Conservation (phyloP, 2,329 filamentous ascomycete genomes). For the Tolypocladium tundrense region DNA sequence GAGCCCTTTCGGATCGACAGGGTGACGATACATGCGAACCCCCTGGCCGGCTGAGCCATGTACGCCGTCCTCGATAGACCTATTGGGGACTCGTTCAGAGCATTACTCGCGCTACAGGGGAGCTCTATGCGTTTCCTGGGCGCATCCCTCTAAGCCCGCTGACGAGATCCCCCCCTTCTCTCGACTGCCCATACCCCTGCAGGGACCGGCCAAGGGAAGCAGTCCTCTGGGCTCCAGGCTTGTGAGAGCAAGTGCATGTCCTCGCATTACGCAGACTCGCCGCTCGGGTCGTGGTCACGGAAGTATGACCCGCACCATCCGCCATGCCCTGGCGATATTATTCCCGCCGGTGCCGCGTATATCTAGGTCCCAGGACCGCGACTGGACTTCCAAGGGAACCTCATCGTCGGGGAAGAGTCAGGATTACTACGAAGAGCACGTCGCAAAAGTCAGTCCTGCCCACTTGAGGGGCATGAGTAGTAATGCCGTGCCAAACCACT, state of each 20-base stretch:
- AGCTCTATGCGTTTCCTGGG: not conserved
- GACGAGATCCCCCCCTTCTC: not conserved
- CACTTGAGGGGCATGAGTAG: no score
- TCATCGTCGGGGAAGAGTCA: not conserved
- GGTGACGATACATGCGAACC: slow-evolving; percentile 71
- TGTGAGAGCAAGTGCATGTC: not conserved
- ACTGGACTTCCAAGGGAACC: not conserved
- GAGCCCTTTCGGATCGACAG: slow-evolving; percentile 55
- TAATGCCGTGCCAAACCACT: not conserved
- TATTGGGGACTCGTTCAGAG: not conserved
- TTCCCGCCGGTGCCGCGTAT: not conserved
- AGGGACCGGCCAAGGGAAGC: not conserved
- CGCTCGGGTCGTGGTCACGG: not conserved
- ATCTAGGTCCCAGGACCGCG: not conserved
- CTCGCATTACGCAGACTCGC: not conserved
- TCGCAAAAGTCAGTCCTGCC: not conserved
- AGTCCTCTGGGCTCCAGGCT: not conserved
- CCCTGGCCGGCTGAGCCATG: slow-evolving; percentile 49
- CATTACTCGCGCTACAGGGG: not conserved
- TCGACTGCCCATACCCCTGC: not conserved
- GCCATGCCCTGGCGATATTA: not conserved
- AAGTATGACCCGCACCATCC: not conserved
- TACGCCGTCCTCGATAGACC: not conserved
- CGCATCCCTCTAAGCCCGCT: not conserved
- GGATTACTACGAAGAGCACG: not conserved